Percentiles rank a stretch among this genome's conserved stretches.
Evolutionary conservation across 805 yeast genomes (phyloP).

Genomic region (Cyberlindnera lachancei): DNA sequence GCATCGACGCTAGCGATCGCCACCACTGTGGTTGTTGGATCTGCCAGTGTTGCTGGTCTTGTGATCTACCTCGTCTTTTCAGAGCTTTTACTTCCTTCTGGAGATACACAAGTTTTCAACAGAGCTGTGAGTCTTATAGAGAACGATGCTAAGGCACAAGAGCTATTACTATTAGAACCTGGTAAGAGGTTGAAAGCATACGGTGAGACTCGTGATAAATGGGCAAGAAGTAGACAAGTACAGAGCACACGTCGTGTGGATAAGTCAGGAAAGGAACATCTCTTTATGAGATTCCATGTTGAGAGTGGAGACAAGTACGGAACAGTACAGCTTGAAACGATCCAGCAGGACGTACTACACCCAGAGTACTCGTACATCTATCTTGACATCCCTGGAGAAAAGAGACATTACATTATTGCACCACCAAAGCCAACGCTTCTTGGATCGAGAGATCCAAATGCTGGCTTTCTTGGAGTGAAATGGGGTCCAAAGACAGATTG

Average conservation of each 20-base stretch:
- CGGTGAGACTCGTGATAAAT: constrained; percentile 62
- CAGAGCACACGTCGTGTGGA: constrained; percentile 60
- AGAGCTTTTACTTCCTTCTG: constrained; percentile 81
- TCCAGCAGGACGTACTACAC: constrained; percentile 53
- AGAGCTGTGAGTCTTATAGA: constrained; percentile 75
- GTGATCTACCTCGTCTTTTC: constrained; percentile 69
- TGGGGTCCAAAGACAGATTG: constrained; percentile 75
- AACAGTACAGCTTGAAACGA: constrained; percentile 72
- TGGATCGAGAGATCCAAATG: constrained; percentile 28
- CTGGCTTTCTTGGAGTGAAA: constrained; percentile 71
- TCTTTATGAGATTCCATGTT: constrained; percentile 80
- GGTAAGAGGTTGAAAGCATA: constrained; percentile 71
- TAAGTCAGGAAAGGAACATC: constrained; percentile 71
- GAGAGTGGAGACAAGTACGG: constrained; percentile 63
- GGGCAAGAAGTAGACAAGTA: constrained; percentile 87
- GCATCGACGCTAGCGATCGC: constrained; percentile 58
- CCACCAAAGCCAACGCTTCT: constrained; percentile 46
- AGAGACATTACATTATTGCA: constrained; percentile 60
- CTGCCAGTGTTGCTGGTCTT: constrained; percentile 57
- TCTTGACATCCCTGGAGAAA: constrained; percentile 65
- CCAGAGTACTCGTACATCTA: constrained; percentile 69
- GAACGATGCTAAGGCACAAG: constrained; percentile 52
- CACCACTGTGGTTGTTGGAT: constrained; percentile 57
- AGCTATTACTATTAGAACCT: constrained; percentile 37
- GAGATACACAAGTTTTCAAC: constrained; percentile 87